Conservation (phyloP, 2,329 filamentous ascomycete species). For the Fusarium lateritium region DNA sequence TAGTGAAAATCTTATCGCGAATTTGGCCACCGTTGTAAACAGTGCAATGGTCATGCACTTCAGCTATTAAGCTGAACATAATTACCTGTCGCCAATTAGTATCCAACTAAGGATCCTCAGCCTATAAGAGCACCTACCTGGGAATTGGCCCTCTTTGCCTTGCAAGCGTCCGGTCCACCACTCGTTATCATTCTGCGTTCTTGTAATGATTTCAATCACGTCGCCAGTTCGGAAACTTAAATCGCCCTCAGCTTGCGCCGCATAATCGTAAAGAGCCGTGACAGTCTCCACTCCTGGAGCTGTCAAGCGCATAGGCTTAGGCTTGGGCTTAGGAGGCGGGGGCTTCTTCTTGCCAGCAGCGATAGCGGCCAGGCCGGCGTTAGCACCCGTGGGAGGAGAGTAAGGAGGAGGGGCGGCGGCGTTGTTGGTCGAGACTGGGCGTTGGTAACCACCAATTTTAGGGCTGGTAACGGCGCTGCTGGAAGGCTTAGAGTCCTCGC, state of each 20-base stretch:
- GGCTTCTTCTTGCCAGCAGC: constrained; percentile 76
- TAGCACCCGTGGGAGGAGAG: constrained; percentile 62
- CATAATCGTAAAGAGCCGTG: constrained; percentile 95
- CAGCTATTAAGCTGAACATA: constrained; percentile 61
- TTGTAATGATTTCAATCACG: constrained; percentile 86
- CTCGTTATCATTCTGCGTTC: constrained; percentile 93
- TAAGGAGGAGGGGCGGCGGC: constrained; percentile 80
- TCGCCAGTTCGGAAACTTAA: constrained; percentile 92
- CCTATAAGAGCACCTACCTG: constrained; percentile 73
- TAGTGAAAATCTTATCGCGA: constrained; percentile 21
- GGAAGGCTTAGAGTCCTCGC: constrained; percentile 53
- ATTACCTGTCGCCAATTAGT: constrained; percentile 60
- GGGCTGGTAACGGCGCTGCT: constrained; percentile 40
- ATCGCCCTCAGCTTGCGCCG: constrained; percentile 94
- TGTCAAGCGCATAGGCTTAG: constrained; percentile 83
- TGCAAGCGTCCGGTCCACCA: constrained; percentile 93
- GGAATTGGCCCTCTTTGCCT: constrained; percentile 91
- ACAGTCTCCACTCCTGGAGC: constrained; percentile 80
- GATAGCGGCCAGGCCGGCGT: constrained; percentile 61
- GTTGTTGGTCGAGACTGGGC: constrained; percentile 60
- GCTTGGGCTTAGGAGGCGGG: constrained; percentile 75
- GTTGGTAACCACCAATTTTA: constrained; percentile 55
- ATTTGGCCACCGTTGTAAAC: constrained; percentile 1
- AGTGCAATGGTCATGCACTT: constrained; percentile 15
- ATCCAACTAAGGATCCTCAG: not conserved